Evolutionary conservation across 192 early-diverging fungal species (phyloP).

Genomic region (Coemansia brasiliensis): DNA sequence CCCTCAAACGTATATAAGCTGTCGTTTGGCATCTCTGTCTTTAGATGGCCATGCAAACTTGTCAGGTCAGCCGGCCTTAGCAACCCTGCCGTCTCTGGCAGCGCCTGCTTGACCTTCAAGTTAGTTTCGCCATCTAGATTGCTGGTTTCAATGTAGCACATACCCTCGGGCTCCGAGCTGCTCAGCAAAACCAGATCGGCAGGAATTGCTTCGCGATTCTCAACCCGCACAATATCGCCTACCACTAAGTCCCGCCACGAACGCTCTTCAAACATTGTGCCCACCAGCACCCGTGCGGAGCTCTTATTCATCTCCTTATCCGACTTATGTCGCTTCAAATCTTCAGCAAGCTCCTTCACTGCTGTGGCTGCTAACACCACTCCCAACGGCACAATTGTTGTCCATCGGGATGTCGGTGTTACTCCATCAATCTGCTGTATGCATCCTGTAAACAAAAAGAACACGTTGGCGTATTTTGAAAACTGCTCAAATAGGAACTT

Average conservation of each 20-base stretch:
- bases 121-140: slow-evolving; percentile 99
- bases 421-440: slow-evolving; percentile 97
- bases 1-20: slow-evolving; percentile 96
- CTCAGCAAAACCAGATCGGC: slow-evolving; percentile 90
- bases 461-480: slow-evolving; percentile 97
- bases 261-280: slow-evolving; percentile 69
- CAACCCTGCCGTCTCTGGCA: slow-evolving; percentile 77
- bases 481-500: slow-evolving; percentile 98
- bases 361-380: slow-evolving; percentile 89
- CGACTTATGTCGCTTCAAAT: slow-evolving; percentile 75
- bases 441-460: slow-evolving; percentile 95
- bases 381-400: slow-evolving; percentile 79
- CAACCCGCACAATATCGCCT: slow-evolving; percentile 90
- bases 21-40: slow-evolving; percentile 94
- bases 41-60: slow-evolving; percentile 66
- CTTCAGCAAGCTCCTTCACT: slow-evolving; percentile 92
- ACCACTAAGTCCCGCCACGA: slow-evolving; percentile 75
- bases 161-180: slow-evolving; percentile 91
- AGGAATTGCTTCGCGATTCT: slow-evolving; percentile 85
- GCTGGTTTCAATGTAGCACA: slow-evolving; percentile 98
- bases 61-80: slow-evolving; percentile 71
- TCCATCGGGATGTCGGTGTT: slow-evolving; percentile 88
- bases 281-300: slow-evolving; percentile 60
- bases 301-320: slow-evolving; percentile 75
- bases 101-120: slow-evolving; percentile 93